These are phyloP conservation scores for Vitis riparia DNA, from an alignment of 164 flowering plant genomes.

Conservation along the genomic window DNA sequence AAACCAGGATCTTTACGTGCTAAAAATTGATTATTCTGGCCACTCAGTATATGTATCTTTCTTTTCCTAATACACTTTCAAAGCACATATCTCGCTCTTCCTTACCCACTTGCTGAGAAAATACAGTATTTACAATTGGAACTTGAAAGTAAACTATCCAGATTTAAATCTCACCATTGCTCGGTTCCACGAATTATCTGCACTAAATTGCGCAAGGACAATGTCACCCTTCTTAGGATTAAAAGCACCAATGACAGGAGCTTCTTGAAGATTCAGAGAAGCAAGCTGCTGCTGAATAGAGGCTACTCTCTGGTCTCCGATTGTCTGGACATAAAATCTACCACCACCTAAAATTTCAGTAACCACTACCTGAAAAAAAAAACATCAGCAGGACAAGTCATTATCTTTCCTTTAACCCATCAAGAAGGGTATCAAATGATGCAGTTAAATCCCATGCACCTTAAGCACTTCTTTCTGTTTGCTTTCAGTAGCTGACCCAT, in stretches of 20 bases:
- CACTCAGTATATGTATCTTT: too few relatives aligned
- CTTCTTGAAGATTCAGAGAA: conserved; percentile 68
- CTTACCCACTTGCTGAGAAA: too few relatives aligned
- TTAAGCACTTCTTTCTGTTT: conserved; percentile 81
- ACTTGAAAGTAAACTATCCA: background rate
- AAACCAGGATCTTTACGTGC: background rate
- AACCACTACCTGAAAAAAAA: conserved; percentile 62
- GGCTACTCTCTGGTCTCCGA: conserved; percentile 70
- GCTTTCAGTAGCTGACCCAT: conserved; percentile 56
- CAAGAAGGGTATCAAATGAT: background rate
- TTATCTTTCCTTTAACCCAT: background rate
- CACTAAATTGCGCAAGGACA: conserved; percentile 86
- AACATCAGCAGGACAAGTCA: background rate
- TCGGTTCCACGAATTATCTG: conserved; percentile 93
- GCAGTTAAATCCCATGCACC: conserved; percentile 39
- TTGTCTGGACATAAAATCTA: conserved; percentile 82
- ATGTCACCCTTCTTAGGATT: conserved; percentile 93
- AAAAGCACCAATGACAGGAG: conserved; percentile 85
- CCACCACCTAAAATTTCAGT: conserved; percentile 95
- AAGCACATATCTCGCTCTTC: too few relatives aligned
- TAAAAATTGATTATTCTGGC: background rate
- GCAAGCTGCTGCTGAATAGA: conserved; percentile 84
- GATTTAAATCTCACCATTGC: conserved; percentile 64
- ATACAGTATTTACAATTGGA: too few relatives aligned
- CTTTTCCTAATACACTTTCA: too few relatives aligned